A percentile compares a stretch with the other conserved stretches of the same genome.
Evolutionary conservation across 768 basidiomycete species (phyloP).

Genomic region (Lactifluus echinatus): DNA sequence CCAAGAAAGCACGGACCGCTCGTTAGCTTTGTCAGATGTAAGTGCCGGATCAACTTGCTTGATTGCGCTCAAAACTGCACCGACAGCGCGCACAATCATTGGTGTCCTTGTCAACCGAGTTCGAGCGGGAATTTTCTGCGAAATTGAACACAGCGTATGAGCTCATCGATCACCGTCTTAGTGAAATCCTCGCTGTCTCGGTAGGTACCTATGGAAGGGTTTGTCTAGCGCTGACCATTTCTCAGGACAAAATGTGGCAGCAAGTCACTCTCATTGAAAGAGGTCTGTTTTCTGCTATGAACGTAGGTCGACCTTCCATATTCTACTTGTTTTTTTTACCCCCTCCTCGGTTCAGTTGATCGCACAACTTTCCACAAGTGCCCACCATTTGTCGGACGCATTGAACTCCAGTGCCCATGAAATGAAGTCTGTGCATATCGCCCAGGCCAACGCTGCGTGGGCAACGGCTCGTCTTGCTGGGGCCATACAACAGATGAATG

Average conservation of each 20-base stretch:
- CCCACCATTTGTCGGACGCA: neutral
- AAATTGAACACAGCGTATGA: conserved; percentile 1
- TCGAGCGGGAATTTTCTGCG: conserved; percentile 7
- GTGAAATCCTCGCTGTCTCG: neutral
- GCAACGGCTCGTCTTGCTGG: conserved; percentile 9
- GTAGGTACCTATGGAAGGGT: neutral
- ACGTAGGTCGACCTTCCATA: neutral
- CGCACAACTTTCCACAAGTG: neutral
- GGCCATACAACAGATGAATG: conserved; percentile 10
- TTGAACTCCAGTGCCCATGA: conserved; percentile 10
- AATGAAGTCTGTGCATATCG: neutral
- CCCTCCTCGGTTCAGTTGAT: neutral
- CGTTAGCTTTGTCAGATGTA: conserved; percentile 10
- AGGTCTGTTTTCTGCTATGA: conserved; percentile 3
- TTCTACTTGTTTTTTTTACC: neutral
- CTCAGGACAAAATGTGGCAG: conserved; percentile 9
- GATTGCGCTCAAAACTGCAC: neutral
- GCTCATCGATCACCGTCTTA: neutral
- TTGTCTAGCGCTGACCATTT: neutral
- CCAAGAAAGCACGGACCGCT: conserved; percentile 5
- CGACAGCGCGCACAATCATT: conserved; percentile 4
- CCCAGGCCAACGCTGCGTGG: conserved; percentile 11
- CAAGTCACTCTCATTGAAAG: conserved; percentile 5
- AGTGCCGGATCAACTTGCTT: neutral
- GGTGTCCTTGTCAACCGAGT: conserved; percentile 4